A percentile compares a stretch with the other conserved stretches of the same genome.
Evolutionary conservation across 768 basidiomycete species (phyloP).

Genomic region (Calocybe indica): DNA sequence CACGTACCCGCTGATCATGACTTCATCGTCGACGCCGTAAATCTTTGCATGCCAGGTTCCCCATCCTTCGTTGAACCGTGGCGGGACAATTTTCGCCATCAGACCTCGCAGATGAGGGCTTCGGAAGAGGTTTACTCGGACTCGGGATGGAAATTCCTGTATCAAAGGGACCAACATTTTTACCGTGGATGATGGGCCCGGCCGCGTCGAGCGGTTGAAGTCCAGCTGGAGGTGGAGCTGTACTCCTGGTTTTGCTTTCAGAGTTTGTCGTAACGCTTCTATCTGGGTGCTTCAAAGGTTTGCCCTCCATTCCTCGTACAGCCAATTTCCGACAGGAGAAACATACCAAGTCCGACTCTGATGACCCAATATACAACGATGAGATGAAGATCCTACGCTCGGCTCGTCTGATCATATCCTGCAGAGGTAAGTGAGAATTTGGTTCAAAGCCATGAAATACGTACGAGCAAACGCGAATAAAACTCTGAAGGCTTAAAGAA

Average conservation of each 20-base stretch:
- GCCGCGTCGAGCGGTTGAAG: constrained; percentile 71
- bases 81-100: constrained; percentile 74
- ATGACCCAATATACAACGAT: constrained; percentile 80
- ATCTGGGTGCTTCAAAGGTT: constrained; percentile 42
- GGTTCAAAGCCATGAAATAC: constrained; percentile 13
- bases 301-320: not conserved
- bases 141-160: constrained; percentile 61
- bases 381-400: constrained; percentile 81
- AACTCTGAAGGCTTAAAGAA: constrained; percentile 49
- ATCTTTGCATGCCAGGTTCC: constrained; percentile 98
- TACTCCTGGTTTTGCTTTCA: constrained; percentile 50
- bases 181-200: constrained; percentile 63
- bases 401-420: constrained; percentile 80
- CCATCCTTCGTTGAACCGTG: constrained; percentile 97
- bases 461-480: constrained; percentile 45
- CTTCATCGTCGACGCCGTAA: constrained; percentile 88
- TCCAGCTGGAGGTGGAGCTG: constrained; percentile 74
- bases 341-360: constrained; percentile 75
- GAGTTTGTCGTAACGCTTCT: constrained; percentile 52
- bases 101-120: constrained; percentile 80
- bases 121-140: constrained; percentile 78
- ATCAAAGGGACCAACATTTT: constrained; percentile 69
- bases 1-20: constrained; percentile 86
- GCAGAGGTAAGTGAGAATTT: not conserved
- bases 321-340: not conserved